Percentiles rank a stretch among this genome's conserved stretches.
phyloP scores from a whole-genome alignment of 2,329 filamentous ascomycete species.

The Knufia fluminis region DNA sequence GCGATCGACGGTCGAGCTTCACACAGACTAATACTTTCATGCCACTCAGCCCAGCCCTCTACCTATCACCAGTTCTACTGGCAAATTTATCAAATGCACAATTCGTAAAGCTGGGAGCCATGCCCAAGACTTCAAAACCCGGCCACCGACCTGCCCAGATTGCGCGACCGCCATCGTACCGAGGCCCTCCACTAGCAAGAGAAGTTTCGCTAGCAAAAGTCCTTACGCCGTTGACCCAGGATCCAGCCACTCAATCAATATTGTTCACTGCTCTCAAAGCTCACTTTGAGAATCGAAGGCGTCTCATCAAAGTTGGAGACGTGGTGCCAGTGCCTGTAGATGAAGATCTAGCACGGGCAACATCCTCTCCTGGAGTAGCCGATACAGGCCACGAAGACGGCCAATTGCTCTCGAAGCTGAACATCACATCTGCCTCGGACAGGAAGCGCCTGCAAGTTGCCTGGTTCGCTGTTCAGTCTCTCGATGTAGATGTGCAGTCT shows the following conservation, averaged over 20 bases:
- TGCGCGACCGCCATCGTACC: slow-evolving; percentile 22
- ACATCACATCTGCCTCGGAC: slow-evolving; percentile 19
- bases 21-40: slow-evolving; percentile 36
- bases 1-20: slow-evolving; percentile 46
- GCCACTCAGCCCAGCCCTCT: slow-evolving; percentile 52
- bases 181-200: slow-evolving; percentile 51
- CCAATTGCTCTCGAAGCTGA: slow-evolving; percentile 46
- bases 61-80: slow-evolving; percentile 76
- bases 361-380: slow-evolving; percentile 58
- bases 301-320: slow-evolving; percentile 79
- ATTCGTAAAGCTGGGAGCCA: slow-evolving; percentile 67
- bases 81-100: slow-evolving; percentile 73
- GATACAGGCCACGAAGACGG: slow-evolving; percentile 60
- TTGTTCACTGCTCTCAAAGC: slow-evolving; percentile 79
- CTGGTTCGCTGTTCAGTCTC: slow-evolving; percentile 69
- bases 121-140: slow-evolving; percentile 25
- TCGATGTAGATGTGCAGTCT: slow-evolving; percentile 14
- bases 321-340: slow-evolving; percentile 84
- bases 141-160: slow-evolving; percentile 13
- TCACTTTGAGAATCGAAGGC: slow-evolving; percentile 73
- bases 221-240: slow-evolving; percentile 77
- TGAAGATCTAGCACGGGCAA: slow-evolving; percentile 67
- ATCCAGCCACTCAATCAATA: slow-evolving; percentile 73
- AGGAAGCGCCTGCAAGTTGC: slow-evolving; percentile 36
- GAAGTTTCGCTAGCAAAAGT: slow-evolving; percentile 86